These are phyloP conservation scores for Moricandia arvensis DNA, from an alignment of 345 rosid genomes.

Conservation along the genomic window DNA sequence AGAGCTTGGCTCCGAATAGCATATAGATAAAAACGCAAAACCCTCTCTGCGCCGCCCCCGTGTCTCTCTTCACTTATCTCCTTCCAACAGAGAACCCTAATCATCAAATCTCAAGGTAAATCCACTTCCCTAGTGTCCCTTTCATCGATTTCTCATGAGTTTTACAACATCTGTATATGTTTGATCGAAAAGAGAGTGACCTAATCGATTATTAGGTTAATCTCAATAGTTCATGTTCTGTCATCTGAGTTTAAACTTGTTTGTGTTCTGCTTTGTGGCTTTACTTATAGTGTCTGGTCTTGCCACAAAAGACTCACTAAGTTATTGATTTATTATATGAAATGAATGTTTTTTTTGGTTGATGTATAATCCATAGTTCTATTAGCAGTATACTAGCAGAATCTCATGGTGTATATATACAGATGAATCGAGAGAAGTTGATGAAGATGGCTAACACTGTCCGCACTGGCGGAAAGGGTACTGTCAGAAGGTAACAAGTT, in stretches of 20 bases:
- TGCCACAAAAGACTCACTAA: no score
- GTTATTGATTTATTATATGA: no score
- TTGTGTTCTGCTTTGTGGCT: background rate
- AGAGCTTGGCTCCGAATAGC: conserved; percentile 12
- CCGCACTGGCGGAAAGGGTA: conserved; percentile 98
- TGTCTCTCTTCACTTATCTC: conserved; percentile 23
- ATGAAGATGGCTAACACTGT: conserved; percentile 93
- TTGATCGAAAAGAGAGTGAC: background rate
- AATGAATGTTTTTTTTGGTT: background rate
- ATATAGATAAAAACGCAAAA: conserved; percentile 25
- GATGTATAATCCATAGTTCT: background rate
- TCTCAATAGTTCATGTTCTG: background rate
- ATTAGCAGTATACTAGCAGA: no score
- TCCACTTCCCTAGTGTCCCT: background rate
- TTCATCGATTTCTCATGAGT: background rate
- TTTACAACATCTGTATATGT: background rate
- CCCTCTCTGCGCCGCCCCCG: conserved; percentile 36
- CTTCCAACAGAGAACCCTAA: conserved; percentile 25
- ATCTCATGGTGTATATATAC: no score
- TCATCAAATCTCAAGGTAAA: conserved; percentile 30
- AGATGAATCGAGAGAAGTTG: conserved; percentile 91
- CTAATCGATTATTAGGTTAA: background rate
- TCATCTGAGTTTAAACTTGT: conserved; percentile 6
- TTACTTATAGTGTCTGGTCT: no score
- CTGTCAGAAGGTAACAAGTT: conserved; percentile 62